Evolutionary conservation across 257 asterid genomes (phyloP).

Genomic region (Cynanchum wilfordii): DNA sequence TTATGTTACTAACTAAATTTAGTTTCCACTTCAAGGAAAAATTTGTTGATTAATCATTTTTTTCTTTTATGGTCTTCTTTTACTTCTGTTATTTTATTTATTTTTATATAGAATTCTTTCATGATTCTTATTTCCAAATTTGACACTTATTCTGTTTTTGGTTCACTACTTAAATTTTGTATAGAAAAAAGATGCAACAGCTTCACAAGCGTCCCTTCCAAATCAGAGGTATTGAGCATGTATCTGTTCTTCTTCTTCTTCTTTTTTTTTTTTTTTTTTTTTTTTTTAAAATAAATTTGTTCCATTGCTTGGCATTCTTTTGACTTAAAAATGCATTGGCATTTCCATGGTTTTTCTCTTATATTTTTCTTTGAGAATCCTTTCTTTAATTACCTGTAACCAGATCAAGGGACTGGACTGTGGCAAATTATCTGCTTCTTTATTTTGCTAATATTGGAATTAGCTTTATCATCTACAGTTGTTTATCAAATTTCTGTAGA

Average conservation of each 20-base stretch:
- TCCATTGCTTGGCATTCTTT: background rate
- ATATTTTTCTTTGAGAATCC: background rate
- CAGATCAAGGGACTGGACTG: too few relatives aligned
- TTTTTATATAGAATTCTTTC: background rate
- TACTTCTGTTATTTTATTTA: background rate
- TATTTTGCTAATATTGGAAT: background rate
- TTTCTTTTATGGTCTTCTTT: background rate
- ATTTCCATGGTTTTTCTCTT: background rate
- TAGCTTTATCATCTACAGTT: background rate
- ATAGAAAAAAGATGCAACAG: constrained; percentile 61
- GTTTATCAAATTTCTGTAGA: background rate
- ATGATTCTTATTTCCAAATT: constrained; percentile 2
- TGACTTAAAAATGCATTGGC: background rate
- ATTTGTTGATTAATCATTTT: background rate
- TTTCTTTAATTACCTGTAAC: background rate
- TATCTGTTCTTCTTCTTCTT: background rate
- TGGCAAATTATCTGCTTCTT: background rate
- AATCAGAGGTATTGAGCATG: constrained; percentile 42
- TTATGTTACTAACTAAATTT: background rate
- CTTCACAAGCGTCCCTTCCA: constrained; percentile 32
- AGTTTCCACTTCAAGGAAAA: background rate
- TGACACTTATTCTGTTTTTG: constrained; percentile 7
- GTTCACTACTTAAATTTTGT: constrained; percentile 16
- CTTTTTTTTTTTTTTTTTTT: too few relatives aligned
- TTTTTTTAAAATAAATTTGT: background rate